Conservation (phyloP, 805 yeast species). For the Metschnikowia drakensbergensis region DNA sequence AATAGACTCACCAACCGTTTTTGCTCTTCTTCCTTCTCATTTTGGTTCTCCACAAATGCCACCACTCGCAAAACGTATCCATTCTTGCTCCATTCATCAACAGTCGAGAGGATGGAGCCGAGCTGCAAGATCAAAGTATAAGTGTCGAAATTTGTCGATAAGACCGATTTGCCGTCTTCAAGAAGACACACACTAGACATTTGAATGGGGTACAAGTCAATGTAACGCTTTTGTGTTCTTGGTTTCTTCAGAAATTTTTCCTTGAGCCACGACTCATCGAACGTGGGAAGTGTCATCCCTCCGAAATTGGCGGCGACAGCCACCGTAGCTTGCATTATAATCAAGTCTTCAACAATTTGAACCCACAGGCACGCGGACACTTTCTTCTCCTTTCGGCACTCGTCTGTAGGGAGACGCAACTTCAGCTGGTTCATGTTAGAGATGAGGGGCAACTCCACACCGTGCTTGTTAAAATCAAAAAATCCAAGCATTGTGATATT, state of each 20-base stretch:
- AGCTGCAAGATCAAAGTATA: conserved; percentile 89
- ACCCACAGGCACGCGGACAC: conserved; percentile 84
- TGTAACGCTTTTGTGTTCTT: conserved; percentile 43
- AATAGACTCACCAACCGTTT: conserved; percentile 59
- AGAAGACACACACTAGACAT: conserved; percentile 82
- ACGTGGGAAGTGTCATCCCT: conserved; percentile 57
- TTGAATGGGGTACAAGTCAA: conserved; percentile 94
- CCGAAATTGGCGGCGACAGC: conserved; percentile 92
- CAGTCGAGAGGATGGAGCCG: conserved; percentile 90
- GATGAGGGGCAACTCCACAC: conserved; percentile 26
- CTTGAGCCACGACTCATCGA: conserved; percentile 16
- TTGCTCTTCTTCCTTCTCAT: conserved; percentile 69
- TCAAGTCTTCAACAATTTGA: conserved; percentile 82
- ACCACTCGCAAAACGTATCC: conserved; percentile 70
- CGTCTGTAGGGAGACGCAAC: conserved; percentile 66
- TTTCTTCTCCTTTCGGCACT: conserved; percentile 64
- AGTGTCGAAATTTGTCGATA: conserved; percentile 92
- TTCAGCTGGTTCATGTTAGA: conserved; percentile 19
- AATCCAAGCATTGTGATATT: conserved; percentile 91
- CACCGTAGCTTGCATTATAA: conserved; percentile 83
- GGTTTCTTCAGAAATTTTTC: conserved; percentile 1
- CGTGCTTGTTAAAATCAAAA: conserved; percentile 57
- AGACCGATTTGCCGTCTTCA: conserved; percentile 60
- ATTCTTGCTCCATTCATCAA: conserved; percentile 83
- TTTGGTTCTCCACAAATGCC: conserved; percentile 77